phyloP scores from a whole-genome alignment of 495 filamentous ascomycete species.

The Aspergillus funiculosus region DNA sequence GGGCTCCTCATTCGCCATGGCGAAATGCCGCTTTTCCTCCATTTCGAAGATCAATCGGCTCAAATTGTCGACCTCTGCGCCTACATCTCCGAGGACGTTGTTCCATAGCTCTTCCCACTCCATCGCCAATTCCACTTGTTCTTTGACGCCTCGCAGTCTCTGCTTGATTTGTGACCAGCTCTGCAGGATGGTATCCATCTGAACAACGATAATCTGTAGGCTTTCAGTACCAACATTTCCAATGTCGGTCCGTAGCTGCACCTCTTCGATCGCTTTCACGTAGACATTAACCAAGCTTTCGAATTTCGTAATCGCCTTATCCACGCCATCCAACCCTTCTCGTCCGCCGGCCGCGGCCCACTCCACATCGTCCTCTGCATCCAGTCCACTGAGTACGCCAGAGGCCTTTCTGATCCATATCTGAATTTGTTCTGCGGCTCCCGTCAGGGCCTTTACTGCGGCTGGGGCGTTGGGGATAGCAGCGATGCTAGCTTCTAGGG shows the following conservation, averaged over 20 bases:
- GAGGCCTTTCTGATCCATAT: conserved; percentile 88
- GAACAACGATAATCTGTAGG: conserved; percentile 63
- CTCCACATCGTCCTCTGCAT: conserved; percentile 93
- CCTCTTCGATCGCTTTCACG: conserved; percentile 79
- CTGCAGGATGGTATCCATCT: conserved; percentile 81
- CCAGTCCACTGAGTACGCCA: conserved; percentile 75
- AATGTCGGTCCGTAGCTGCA: conserved; percentile 78
- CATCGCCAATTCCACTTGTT: conserved; percentile 92
- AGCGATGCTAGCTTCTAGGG: conserved; percentile 72
- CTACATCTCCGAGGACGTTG: conserved; percentile 87
- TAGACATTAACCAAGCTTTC: conserved; percentile 85
- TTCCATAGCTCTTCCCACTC: conserved; percentile 99
- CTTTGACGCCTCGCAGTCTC: conserved; percentile 70
- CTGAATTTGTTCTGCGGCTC: conserved; percentile 82
- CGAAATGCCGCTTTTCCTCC: conserved; percentile 85
- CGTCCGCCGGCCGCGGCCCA: conserved; percentile 92
- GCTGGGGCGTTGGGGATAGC: conserved; percentile 74
- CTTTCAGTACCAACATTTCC: conserved; percentile 59
- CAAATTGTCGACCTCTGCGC: conserved; percentile 79
- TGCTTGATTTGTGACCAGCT: conserved; percentile 77
- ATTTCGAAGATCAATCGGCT: conserved; percentile 85
- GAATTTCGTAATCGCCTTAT: conserved; percentile 77
- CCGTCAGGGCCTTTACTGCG: conserved; percentile 69
- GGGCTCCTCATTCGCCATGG: conserved; percentile 50
- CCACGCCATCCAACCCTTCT: conserved; percentile 83